phyloP scores from a whole-genome alignment of 2,329 filamentous ascomycete species.

The Aspergillus phoenicis region DNA sequence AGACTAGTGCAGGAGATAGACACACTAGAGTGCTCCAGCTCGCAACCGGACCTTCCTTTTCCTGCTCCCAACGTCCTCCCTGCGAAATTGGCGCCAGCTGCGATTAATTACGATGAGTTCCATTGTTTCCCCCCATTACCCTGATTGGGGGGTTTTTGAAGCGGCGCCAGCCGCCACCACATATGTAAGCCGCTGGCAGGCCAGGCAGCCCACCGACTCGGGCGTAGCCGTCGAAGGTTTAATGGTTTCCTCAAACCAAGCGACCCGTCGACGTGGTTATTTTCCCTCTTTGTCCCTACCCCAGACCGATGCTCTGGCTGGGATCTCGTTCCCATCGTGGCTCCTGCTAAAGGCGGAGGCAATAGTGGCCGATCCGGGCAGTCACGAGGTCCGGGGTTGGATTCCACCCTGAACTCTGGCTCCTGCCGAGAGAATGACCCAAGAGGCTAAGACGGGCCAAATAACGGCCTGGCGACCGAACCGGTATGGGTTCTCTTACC shows the following conservation, averaged over 20 bases:
- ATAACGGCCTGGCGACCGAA: background rate
- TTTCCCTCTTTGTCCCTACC: background rate
- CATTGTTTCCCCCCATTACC: slow-evolving; percentile 7
- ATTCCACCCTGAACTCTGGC: slow-evolving; percentile 11
- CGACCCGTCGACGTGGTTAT: no score
- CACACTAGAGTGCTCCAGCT: no score
- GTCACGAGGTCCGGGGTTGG: slow-evolving; percentile 21
- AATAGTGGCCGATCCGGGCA: slow-evolving; percentile 8
- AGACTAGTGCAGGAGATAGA: background rate
- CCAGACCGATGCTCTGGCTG: background rate
- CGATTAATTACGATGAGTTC: slow-evolving; percentile 6
- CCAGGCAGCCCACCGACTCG: slow-evolving; percentile 9
- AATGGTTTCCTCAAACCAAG: background rate
- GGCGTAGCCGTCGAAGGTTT: background rate
- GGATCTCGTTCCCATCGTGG: background rate
- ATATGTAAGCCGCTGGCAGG: background rate
- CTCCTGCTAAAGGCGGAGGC: background rate
- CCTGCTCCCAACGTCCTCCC: background rate
- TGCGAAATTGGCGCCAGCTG: background rate
- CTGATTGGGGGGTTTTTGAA: slow-evolving; percentile 12
- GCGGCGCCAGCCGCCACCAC: slow-evolving; percentile 25
- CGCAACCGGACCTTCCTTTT: background rate
- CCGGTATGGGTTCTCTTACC: background rate
- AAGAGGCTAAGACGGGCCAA: background rate
- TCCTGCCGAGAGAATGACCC: background rate